Percentiles rank a stretch among this genome's conserved stretches.
These are phyloP conservation scores for Diplodia corticola DNA, from an alignment of 2,329 filamentous ascomycete genomes.

Conservation along the genomic window DNA sequence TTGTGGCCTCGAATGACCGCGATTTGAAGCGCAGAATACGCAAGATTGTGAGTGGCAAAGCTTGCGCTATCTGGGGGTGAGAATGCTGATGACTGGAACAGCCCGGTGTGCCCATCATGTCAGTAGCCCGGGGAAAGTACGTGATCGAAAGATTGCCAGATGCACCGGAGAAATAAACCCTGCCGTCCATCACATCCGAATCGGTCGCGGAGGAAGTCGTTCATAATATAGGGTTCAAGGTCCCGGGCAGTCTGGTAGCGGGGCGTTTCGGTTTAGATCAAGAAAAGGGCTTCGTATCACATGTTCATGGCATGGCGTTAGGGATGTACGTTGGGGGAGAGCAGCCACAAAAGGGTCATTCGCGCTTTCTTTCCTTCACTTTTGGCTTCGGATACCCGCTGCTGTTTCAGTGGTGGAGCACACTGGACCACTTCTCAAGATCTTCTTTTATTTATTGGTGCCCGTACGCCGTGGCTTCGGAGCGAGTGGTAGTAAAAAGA, in stretches of 20 bases:
- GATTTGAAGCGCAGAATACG: neutral
- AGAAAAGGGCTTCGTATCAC: no score
- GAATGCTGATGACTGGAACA: no score
- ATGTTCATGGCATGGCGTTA: constrained; percentile 2
- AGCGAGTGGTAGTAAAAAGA: constrained; percentile 4
- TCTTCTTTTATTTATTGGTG: neutral
- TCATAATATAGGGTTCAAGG: neutral
- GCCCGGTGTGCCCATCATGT: constrained; percentile 75
- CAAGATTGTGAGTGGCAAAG: no score
- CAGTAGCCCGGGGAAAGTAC: constrained; percentile 85
- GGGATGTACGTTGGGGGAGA: neutral
- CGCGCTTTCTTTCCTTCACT: neutral
- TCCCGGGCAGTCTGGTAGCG: neutral
- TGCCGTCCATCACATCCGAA: neutral
- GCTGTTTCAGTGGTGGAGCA: neutral
- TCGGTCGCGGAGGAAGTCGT: neutral
- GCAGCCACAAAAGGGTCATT: neutral
- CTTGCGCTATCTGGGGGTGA: no score
- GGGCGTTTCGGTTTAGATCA: constrained; percentile 9
- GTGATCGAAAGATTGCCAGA: constrained; percentile 89
- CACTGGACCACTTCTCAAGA: neutral
- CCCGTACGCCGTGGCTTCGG: neutral
- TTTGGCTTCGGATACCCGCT: neutral
- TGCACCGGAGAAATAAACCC: constrained; percentile 64
- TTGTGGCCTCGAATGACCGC: constrained; percentile 63